Evolutionary conservation across 1,284 basidiomycete species (phyloP), one percentile per base, ranked within the genome.

Genomic region (Malassezia pachydermatis): DNA sequence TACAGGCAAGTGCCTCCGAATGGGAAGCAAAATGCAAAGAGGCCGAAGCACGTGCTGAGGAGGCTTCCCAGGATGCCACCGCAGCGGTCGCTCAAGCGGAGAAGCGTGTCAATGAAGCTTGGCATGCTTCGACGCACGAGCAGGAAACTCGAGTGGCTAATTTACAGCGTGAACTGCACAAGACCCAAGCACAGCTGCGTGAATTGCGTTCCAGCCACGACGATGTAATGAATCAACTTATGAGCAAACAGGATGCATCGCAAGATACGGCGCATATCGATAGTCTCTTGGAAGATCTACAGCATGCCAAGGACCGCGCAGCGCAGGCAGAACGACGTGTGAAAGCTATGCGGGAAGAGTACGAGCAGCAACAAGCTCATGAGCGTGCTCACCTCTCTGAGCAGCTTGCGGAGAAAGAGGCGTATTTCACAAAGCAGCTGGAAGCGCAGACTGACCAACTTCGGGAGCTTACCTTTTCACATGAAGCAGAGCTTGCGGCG

Each of bases 271-370:
- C 38, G 56, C 44, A 60, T 27, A 38, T 55, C 47, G 90, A 96
- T 61, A 84, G 94, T 79, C 80, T 94, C 54, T 83, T 86, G 20
- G 84, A 84, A 13, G 92, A 98, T 73, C 77, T 96, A 33, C 87
- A 90, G 60, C 80, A 88, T 13, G 88, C 92, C 14, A 95, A 92
- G 63, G 86, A 82, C 64, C 81, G 90, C 10, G 84, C 94, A 1
- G 87, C 85, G 0, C 82, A 84, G 4, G 84, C 96, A 35, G 92
- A 98, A 73, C 78, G 88, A 52, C 80, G 92, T 44, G 95, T 95
- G 73, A 87, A 95, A 75, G 79, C 87, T 19, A 77, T 96, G 19
- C 82, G 90, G 9, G 86, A 88, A 13, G 89, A 95, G 71, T 88
- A 95, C 38, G 92, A 95, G 6, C 6, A 13, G 6, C 17, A 34